Percentiles rank a stretch among this genome's conserved stretches.
Conservation (phyloP, 441 rosid genomes). For the Pelargonium cotyledonis region DNA sequence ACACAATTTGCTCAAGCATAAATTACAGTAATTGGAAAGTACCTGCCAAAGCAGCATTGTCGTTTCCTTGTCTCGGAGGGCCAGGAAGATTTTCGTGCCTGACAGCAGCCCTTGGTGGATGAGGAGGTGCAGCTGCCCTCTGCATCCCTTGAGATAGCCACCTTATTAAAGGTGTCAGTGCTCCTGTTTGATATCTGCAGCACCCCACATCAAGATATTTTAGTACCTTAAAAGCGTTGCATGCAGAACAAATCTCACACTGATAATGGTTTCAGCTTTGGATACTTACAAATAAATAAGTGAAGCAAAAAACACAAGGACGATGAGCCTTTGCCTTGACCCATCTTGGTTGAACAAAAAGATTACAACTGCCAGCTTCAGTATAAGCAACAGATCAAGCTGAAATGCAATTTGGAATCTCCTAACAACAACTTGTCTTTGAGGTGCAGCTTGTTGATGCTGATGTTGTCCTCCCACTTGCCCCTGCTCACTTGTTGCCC, state of each 20-base stretch:
- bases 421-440: conserved; percentile 66
- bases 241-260: conserved; percentile 11
- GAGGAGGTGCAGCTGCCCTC: conserved; percentile 89
- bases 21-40: conserved; percentile 19
- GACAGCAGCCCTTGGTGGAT: conserved; percentile 55
- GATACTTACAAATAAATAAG: conserved; percentile 74
- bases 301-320: conserved; percentile 77
- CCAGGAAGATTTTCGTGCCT: conserved; percentile 54
- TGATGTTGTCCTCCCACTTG: conserved; percentile 49
- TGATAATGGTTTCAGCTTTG: conserved; percentile 1
- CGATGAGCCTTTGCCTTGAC: conserved; percentile 75
- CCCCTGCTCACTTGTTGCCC: conserved; percentile 35
- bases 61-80: conserved; percentile 39
- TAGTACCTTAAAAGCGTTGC: neutral
- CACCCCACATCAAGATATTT: conserved; percentile 15
- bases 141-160: conserved; percentile 97
- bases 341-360: conserved; percentile 97
- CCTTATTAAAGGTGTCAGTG: conserved; percentile 74
- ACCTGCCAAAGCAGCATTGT: conserved; percentile 55
- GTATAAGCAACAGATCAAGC: conserved; percentile 75
- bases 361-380: conserved; percentile 85
- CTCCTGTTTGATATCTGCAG: conserved; percentile 92
- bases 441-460: conserved; percentile 53
- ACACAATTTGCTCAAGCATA: neutral
- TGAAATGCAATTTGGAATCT: conserved; percentile 90